Evolutionary conservation across 352 stramenopile species (phyloP).

Genomic region (Aphanomyces cochlioides): DNA sequence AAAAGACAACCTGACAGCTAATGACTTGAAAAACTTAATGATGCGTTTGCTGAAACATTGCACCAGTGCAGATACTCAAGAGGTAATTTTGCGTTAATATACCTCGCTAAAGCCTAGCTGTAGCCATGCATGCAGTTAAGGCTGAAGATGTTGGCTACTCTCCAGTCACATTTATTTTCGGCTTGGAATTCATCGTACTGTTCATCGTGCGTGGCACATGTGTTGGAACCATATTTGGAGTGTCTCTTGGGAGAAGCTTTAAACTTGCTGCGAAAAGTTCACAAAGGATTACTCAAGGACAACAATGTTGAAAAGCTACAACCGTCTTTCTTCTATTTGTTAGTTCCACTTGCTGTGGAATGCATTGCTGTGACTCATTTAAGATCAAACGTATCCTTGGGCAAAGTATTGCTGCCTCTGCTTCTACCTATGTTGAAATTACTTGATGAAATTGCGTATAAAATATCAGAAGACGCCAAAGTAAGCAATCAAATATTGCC

Average conservation of each 20-base stretch:
- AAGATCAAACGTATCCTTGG: slow-evolving; percentile 31
- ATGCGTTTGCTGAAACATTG: slow-evolving; percentile 15
- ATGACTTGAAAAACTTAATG: slow-evolving; percentile 11
- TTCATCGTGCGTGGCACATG: slow-evolving; percentile 31
- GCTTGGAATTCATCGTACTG: slow-evolving; percentile 30
- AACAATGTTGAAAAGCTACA: slow-evolving; percentile 54
- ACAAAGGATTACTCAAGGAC: slow-evolving; percentile 52
- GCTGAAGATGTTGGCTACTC: slow-evolving; percentile 37
- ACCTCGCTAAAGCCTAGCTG: slow-evolving; percentile 2
- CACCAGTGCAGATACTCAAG: not conserved
- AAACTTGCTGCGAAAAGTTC: slow-evolving; percentile 44
- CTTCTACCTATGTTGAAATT: slow-evolving; percentile 51
- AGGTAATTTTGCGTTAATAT: slow-evolving; percentile 7
- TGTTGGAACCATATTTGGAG: slow-evolving; percentile 45
- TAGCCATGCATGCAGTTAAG: slow-evolving; percentile 16
- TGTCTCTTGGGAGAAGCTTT: slow-evolving; percentile 38
- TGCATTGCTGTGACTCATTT: slow-evolving; percentile 40
- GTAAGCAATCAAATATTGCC: slow-evolving; percentile 38
- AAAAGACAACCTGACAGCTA: slow-evolving; percentile 5
- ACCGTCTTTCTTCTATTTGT: slow-evolving; percentile 44
- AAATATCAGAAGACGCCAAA: slow-evolving; percentile 34
- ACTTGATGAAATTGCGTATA: slow-evolving; percentile 61
- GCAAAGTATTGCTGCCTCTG: slow-evolving; percentile 41
- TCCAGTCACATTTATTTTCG: slow-evolving; percentile 45
- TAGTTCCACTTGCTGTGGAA: slow-evolving; percentile 51